Evolutionary conservation across 192 early-diverging fungal genomes (phyloP), one percentile per base, ranked within the genome.

Genomic region (Mortierella claussenii): DNA sequence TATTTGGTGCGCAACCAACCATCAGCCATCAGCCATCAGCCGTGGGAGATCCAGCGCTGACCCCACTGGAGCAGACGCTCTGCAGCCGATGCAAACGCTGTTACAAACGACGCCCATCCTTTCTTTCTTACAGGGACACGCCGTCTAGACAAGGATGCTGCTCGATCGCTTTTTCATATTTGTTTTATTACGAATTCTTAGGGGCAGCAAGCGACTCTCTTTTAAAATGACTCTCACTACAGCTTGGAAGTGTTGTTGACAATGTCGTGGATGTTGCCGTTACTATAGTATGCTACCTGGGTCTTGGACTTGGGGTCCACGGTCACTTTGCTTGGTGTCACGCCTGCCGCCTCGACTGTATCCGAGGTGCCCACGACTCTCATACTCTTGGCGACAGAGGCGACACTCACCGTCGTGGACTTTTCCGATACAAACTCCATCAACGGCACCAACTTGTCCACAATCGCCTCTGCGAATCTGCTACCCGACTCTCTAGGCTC

Each of bases 211-310:
- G n/a, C n/a, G n/a, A n/a, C n/a, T n/a, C n/a, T n/a, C n/a, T n/a
- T n/a, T n/a, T n/a, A n/a, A n/a, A n/a, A n/a, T n/a, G n/a, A n/a
- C n/a, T 42, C 26, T 3, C 7, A 42, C 46, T 62, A 62, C 34
- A 60, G 32, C 43, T 59, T 60, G 30, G 67, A 53, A 0, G 65
- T n/a, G 43, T 62, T 66, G 9, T 76, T 52, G 33, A 60, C 64
- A 54, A 76, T 76, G 34, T 76, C 73, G 59, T 67, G 63, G 18
- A 76, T 62, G 23, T 61, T 28, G 10, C 43, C 51, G 46, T 76
- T 76, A 37, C 15, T 67, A 31, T 67, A 76, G 10, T 47, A 43
- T 11, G 64, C 53, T 6, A 62, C 57, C 48, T 17, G 49, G 4
- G 64, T 43, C 59, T 57, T 66, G 33, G 64, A 51, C 8, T 36